Base-by-base conservation (phyloP, 208 protist genomes). In the Leishmania martiniquensis region DNA sequence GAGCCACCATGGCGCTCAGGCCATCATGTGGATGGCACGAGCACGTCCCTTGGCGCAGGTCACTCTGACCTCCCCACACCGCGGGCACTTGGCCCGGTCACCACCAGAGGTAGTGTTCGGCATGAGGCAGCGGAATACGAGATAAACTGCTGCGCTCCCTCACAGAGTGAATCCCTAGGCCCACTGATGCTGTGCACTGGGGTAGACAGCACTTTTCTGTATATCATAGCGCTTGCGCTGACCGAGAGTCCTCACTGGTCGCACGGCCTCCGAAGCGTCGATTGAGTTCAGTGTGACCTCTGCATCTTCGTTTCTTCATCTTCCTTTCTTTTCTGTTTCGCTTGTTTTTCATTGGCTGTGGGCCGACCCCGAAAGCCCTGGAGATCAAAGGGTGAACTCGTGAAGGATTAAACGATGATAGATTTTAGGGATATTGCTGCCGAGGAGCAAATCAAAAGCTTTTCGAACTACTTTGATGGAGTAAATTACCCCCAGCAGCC, bases 401-500 rank as follows among this genome's bases (percentile, higher is more conserved):
- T 25, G 22, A 62, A 34, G 37, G 39, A 20, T 39, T 29, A 10
- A n/a, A 75, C 70, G 37, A 83, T 83, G 79, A 47, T 78, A 59
- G 66, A 79, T 65, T 83, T 83, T 76, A 55, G 57, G 4, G 74
- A 78, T 75, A 47, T 78, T 20, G 54, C 67, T 59, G 80, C 73
- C n/a, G 84, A 85, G 57, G 74, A 74, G 6, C 60, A 81, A 9
- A 77, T 85, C 25, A 73, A 59, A 62, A n/a, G 55, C 0, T 79
- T 77, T 62, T 73, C 39, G 12, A 44, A 63, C 6, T 80, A 77
- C 12, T 91, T 93, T 69, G 79, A 85, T 10, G 57, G 69, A 57
- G 79, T 91, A 29, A 78, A 86, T 65, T 91, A 87, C 69, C 87
- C 87, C 2, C 60, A 72, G 1, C 85, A 89, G 55, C 81, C 87